Percentiles rank a stretch among this genome's conserved stretches.
Conservation (phyloP, 345 rosid species). For the Corchorus capsularis region DNA sequence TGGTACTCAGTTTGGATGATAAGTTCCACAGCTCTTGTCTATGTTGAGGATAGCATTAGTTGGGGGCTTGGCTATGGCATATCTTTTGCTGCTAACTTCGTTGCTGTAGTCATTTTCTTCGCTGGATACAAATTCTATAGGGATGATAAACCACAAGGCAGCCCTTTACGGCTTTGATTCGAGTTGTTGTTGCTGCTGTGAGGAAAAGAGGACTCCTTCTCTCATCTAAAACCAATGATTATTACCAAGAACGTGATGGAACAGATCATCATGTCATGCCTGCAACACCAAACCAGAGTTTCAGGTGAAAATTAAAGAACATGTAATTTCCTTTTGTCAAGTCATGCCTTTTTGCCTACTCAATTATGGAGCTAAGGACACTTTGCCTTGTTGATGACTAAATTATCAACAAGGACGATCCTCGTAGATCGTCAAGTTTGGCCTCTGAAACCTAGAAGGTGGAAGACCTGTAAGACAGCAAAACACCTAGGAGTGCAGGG, state of each 20-base stretch:
- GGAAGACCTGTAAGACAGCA: too few species aligned
- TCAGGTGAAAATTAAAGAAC: constrained; percentile 29
- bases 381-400: too few species aligned
- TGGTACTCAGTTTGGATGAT: constrained; percentile 2
- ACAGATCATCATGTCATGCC: neutral
- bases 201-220: constrained; percentile 16
- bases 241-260: constrained; percentile 18
- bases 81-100: constrained; percentile 17
- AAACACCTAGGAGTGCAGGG: too few species aligned
- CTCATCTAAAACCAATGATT: constrained; percentile 12
- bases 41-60: constrained; percentile 26
- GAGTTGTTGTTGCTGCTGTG: constrained; percentile 28
- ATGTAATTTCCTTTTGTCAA: neutral
- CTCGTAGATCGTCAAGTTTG: too few species aligned
- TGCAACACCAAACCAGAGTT: constrained; percentile 15
- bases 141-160: constrained; percentile 20
- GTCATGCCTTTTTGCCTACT: too few species aligned
- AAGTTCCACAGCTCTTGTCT: constrained; percentile 20
- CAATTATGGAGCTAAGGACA: too few species aligned
- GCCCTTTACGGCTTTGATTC: constrained; percentile 20
- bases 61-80: constrained; percentile 35
- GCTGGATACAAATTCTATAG: constrained; percentile 21
- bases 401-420: too few species aligned
- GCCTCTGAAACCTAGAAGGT: too few species aligned
- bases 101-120: constrained; percentile 21